Evolutionary conservation across 1,139 yeast species (phyloP).

Genomic region (Hemisphaericaspora lyxosophila): DNA sequence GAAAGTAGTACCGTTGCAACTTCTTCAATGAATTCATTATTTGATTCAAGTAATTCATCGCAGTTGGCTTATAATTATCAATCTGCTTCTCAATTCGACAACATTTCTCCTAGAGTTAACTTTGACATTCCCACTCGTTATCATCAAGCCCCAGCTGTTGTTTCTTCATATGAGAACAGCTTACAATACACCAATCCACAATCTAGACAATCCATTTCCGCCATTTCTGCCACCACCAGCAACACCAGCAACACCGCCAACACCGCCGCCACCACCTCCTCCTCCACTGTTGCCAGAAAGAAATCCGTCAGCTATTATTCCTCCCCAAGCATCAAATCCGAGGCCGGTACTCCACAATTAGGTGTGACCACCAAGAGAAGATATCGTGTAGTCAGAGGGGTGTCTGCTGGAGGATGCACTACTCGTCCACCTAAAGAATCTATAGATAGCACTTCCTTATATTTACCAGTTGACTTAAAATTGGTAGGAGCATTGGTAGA

Average conservation of each 20-base stretch:
- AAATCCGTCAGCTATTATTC: slow-evolving; percentile 1
- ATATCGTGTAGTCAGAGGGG: slow-evolving; percentile 53
- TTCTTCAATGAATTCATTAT: slow-evolving; percentile 14
- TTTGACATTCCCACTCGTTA: slow-evolving; percentile 5
- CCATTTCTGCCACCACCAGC: no score
- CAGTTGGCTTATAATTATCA: slow-evolving; percentile 5
- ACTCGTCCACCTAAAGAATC: slow-evolving; percentile 55
- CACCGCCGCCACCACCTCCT: no score
- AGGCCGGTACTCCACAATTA: slow-evolving; percentile 2
- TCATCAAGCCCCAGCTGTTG: background rate
- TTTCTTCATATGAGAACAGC: background rate
- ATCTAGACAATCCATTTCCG: background rate
- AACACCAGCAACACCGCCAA: no score
- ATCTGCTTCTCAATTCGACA: slow-evolving; percentile 1
- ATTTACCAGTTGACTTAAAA: slow-evolving; percentile 46
- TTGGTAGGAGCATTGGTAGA: slow-evolving; percentile 44
- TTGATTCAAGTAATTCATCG: slow-evolving; percentile 8
- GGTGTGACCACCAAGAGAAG: slow-evolving; percentile 14
- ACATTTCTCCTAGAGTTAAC: slow-evolving; percentile 4
- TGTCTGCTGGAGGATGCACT: slow-evolving; percentile 58
- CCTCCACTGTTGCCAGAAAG: no score
- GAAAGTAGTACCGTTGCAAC: slow-evolving; percentile 3
- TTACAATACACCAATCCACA: background rate
- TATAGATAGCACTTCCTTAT: slow-evolving; percentile 31
- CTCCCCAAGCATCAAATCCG: slow-evolving; percentile 1